A percentile compares a stretch with the other conserved stretches of the same genome.
phyloP scores from a whole-genome alignment of 108 stramenopile species.

The Pseudonitzschia multistriata region DNA sequence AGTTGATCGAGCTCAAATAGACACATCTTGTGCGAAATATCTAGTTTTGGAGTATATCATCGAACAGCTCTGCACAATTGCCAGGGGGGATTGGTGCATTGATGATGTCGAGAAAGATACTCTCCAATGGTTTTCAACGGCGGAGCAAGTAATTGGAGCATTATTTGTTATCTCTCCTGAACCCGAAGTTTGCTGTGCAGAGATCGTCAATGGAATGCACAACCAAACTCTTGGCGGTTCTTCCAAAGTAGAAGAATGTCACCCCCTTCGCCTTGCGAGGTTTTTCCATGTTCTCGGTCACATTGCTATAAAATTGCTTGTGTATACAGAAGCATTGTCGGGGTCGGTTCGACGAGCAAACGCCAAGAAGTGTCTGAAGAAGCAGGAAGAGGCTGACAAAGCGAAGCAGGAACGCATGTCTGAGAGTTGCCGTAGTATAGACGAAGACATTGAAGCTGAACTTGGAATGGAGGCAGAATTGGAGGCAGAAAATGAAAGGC shows the following conservation, averaged over 20 bases:
- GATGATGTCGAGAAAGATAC: slow-evolving; percentile 67
- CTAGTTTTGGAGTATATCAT: slow-evolving; percentile 76
- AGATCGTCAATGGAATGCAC: slow-evolving; percentile 80
- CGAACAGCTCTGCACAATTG: slow-evolving; percentile 70
- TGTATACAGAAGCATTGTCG: slow-evolving; percentile 88
- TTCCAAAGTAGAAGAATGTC: slow-evolving; percentile 35
- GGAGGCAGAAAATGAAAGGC: slow-evolving; percentile 84
- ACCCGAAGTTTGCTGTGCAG: slow-evolving; percentile 67
- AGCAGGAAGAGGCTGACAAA: slow-evolving; percentile 79
- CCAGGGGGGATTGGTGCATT: slow-evolving; percentile 84
- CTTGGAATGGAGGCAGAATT: slow-evolving; percentile 78
- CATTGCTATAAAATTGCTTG: slow-evolving; percentile 88
- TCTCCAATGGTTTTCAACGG: slow-evolving; percentile 84
- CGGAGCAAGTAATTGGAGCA: slow-evolving; percentile 84
- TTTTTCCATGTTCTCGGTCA: slow-evolving; percentile 97
- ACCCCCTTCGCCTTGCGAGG: slow-evolving; percentile 77
- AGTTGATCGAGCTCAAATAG: slow-evolving; percentile 58
- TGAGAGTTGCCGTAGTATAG: slow-evolving; percentile 28
- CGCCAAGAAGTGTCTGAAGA: slow-evolving; percentile 67
- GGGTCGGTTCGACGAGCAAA: slow-evolving; percentile 76
- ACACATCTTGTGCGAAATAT: slow-evolving; percentile 68
- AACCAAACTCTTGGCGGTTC: slow-evolving; percentile 31
- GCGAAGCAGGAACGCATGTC: slow-evolving; percentile 1
- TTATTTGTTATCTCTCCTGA: slow-evolving; percentile 73
- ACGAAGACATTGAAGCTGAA: slow-evolving; percentile 86